phyloP scores from a whole-genome alignment of 2,329 filamentous ascomycete genomes.

The Aspergillus fischeri region DNA sequence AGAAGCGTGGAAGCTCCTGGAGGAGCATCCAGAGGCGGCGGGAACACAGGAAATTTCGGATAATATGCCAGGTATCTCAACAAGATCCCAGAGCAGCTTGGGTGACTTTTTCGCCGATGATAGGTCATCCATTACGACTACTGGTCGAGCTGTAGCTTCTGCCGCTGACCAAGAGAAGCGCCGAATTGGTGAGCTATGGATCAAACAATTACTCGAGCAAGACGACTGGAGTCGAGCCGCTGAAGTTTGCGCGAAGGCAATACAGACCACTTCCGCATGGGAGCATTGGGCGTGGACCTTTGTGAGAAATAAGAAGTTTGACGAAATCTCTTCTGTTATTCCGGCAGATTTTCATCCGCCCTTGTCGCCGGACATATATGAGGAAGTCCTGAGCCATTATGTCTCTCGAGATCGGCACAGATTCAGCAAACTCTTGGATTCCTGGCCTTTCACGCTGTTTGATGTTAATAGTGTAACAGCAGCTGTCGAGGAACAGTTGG shows the following conservation, averaged over 20 bases:
- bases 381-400: constrained; percentile 85
- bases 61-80: constrained; percentile 27
- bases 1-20: constrained; percentile 82
- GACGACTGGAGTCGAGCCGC: constrained; percentile 76
- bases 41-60: constrained; percentile 37
- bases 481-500: constrained; percentile 76
- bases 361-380: constrained; percentile 77
- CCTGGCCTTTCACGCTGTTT: constrained; percentile 82
- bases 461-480: constrained; percentile 71
- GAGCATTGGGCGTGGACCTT: constrained; percentile 96
- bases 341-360: constrained; percentile 75
- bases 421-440: constrained; percentile 73
- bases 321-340: constrained; percentile 83
- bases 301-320: constrained; percentile 76
- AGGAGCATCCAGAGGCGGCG: constrained; percentile 75
- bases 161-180: constrained; percentile 81
- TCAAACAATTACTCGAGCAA: constrained; percentile 74
- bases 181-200: constrained; percentile 87
- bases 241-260: constrained; percentile 73
- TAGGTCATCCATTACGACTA: constrained; percentile 57
- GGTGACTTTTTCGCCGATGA: constrained; percentile 72
- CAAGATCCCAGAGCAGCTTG: constrained; percentile 43
- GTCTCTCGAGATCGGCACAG: constrained; percentile 70
- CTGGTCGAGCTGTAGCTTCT: constrained; percentile 56
- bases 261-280: constrained; percentile 77